These are phyloP conservation scores for Garcia nutans DNA, from an alignment of 345 rosid genomes.

Conservation along the genomic window DNA sequence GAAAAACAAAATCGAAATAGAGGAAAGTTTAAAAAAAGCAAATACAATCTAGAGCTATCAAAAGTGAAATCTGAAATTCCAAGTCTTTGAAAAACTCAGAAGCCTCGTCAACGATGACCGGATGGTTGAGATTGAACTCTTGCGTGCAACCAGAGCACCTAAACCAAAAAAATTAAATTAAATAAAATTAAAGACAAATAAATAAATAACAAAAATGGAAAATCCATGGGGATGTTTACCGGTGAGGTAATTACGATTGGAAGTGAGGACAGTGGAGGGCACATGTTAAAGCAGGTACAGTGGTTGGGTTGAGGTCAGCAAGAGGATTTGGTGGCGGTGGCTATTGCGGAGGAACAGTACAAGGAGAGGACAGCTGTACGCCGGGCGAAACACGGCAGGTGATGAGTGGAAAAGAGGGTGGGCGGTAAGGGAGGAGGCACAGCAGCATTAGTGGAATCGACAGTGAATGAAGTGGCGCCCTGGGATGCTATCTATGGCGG, in stretches of 20 bases:
- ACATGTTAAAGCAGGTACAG: slow-evolving; percentile 45
- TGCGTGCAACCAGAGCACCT: slow-evolving; percentile 97
- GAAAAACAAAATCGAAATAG: slow-evolving; percentile 8
- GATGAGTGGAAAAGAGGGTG: slow-evolving; percentile 39
- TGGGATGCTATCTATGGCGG: slow-evolving; percentile 30
- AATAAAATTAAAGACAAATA: neutral
- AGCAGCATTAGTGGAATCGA: slow-evolving; percentile 42
- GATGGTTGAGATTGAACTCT: slow-evolving; percentile 81
- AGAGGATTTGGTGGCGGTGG: slow-evolving; percentile 19
- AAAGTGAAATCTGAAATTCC: slow-evolving; percentile 84
- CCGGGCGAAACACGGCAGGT: slow-evolving; percentile 48
- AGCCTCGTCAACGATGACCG: slow-evolving; percentile 68
- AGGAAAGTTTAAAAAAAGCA: neutral
- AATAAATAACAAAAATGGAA: neutral
- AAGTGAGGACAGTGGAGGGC: slow-evolving; percentile 84
- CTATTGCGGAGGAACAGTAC: slow-evolving; percentile 15
- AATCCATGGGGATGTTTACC: neutral
- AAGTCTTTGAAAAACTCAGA: slow-evolving; percentile 49
- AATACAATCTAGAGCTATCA: slow-evolving; percentile 77
- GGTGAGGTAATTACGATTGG: slow-evolving; percentile 47
- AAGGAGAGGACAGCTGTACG: slow-evolving; percentile 19
- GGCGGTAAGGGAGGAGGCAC: slow-evolving; percentile 41
- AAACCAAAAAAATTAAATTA: neutral
- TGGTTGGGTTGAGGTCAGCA: slow-evolving; percentile 17
- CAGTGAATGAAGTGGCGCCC: slow-evolving; percentile 17